phyloP scores from a whole-genome alignment of 129 eudicot genomes.

The Lactuca sativa region DNA sequence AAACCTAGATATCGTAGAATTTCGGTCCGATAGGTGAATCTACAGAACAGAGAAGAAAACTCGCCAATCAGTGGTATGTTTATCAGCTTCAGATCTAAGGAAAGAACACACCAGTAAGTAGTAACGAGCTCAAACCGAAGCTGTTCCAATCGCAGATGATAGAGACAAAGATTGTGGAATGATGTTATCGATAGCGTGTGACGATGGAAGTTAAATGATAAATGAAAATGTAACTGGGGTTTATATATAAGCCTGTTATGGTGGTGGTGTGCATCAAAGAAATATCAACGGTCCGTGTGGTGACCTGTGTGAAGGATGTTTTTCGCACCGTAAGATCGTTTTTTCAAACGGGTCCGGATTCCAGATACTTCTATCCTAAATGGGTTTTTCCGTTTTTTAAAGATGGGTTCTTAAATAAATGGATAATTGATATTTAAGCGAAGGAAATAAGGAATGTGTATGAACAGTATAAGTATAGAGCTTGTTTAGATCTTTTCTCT shows the following conservation, averaged over 20 bases:
- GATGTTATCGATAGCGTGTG: conserved; percentile 3
- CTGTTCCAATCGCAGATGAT: not conserved
- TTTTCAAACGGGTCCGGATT: not conserved
- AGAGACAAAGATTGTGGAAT: not conserved
- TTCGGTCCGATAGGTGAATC: not conserved
- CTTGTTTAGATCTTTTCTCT: no score
- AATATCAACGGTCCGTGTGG: not conserved
- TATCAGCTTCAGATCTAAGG: conserved; percentile 4
- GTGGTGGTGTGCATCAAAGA: not conserved
- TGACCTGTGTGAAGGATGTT: not conserved
- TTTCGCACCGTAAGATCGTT: not conserved
- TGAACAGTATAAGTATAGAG: no score
- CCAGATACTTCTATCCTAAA: not conserved
- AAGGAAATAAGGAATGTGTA: no score
- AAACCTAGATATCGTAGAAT: not conserved
- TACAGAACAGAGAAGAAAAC: not conserved
- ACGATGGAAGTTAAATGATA: conserved; percentile 1
- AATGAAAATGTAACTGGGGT: not conserved
- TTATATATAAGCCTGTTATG: not conserved
- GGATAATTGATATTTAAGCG: not conserved
- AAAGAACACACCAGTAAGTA: conserved; percentile 2
- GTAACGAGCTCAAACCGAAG: not conserved
- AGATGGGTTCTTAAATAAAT: no score
- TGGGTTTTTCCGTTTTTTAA: not conserved
- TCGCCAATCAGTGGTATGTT: not conserved